Evolutionary conservation across 148 eudicot genomes (phyloP), one percentile per base, ranked within the genome.

Genomic region (Simmondsia chinensis): DNA sequence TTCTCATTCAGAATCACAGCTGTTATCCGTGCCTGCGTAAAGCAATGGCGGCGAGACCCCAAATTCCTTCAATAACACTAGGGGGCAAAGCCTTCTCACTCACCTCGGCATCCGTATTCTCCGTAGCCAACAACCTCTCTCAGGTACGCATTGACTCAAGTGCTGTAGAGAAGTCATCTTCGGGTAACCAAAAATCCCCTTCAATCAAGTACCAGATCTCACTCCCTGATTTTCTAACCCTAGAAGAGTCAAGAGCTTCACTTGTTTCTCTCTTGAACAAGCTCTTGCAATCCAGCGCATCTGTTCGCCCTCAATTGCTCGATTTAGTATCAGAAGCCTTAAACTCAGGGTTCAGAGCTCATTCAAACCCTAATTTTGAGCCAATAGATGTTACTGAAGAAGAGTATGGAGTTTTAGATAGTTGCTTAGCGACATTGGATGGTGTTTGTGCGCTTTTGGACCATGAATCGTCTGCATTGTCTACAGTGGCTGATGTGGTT

Each of bases 81-180:
- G 94, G 94, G 7, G 86, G 83, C 5, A 80, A 77, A 62, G 91
- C 83, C 5, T 46, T 72, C 13, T 59, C 83, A n/a, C 71, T 88
- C 25, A 50, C 83, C 18, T 50, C 94, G 0, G 12, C 76, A 46
- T 49, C 83, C 10, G 60, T 88, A 13, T 77, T 70, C 66, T 64
- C 58, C 5, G 40, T 73, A 9, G 73, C 91, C 5, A 61, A 64
- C 17, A 58, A 55, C 20, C 62, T 75, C 15, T 51, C 78, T 59
- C 60, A 38, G 38, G 61, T 75, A 14, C 62, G 59, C 1, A 56
- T 88, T 8, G 87, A 83, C 38, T 64, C 86, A 3, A 75, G 86
- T 1, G 66, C 67, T n/a, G 60, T 85, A 19, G 68, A 72, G 5
- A 73, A 64, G 50, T 16, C 26, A 19, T 39, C 59, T 10, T 30